These are phyloP conservation scores for Cadophora sp. DNA, from an alignment of 2,329 filamentous ascomycete species.

Conservation along the genomic window DNA sequence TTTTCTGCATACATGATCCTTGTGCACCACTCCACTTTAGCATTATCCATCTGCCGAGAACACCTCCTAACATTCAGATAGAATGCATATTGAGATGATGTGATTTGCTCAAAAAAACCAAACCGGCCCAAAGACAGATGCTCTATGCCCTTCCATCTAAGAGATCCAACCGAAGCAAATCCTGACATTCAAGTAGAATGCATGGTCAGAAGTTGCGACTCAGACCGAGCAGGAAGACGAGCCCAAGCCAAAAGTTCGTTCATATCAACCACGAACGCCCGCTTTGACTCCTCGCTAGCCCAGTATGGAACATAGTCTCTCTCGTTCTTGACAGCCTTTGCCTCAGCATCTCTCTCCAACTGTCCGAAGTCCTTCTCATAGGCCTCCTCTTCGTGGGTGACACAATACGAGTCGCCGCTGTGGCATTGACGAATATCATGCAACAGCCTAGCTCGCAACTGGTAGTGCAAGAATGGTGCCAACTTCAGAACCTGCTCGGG, in stretches of 20 bases:
- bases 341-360: conserved; percentile 12
- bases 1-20: too few species aligned
- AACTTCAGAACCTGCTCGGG: background rate
- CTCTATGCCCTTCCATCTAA: background rate
- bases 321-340: background rate
- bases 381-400: background rate
- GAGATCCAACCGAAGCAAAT: background rate
- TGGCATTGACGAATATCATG: background rate
- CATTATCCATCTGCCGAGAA: background rate
- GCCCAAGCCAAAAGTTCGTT: conserved; percentile 18
- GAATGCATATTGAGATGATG: background rate
- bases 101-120: background rate
- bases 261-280: conserved; percentile 2
- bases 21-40: background rate
- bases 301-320: conserved; percentile 2
- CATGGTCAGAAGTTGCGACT: conserved; percentile 7
- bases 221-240: background rate
- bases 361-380: conserved; percentile 7
- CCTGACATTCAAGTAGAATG: background rate
- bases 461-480: conserved; percentile 5
- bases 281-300: background rate
- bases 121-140: background rate
- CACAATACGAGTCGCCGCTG: conserved; percentile 6
- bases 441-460: conserved; percentile 5
- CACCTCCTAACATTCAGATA: background rate